Conservation (phyloP, 352 stramenopile genomes). For the Paralagenidium karlingii region DNA sequence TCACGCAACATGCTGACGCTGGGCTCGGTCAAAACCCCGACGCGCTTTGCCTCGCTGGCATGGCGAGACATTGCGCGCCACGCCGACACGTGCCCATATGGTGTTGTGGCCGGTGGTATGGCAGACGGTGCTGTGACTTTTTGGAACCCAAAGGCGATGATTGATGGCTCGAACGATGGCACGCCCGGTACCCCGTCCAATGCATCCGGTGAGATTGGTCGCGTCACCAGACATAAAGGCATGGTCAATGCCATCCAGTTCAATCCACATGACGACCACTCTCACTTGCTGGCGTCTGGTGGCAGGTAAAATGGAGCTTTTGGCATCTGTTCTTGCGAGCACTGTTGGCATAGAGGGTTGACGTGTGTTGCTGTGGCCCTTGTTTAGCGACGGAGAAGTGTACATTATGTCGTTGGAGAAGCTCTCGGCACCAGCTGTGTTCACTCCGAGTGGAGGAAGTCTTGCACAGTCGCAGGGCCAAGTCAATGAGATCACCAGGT, state of each 20-base stretch:
- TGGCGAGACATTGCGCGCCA: constrained; percentile 85
- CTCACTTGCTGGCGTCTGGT: constrained; percentile 88
- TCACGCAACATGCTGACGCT: constrained; percentile 60
- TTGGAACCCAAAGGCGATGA: constrained; percentile 89
- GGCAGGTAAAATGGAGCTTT: constrained; percentile 23
- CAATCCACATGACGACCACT: constrained; percentile 89
- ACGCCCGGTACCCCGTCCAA: constrained; percentile 11
- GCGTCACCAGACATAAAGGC: constrained; percentile 78
- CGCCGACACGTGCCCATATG: constrained; percentile 65
- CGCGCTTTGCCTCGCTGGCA: constrained; percentile 88
- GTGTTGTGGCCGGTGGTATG: constrained; percentile 95
- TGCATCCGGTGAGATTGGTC: constrained; percentile 53
- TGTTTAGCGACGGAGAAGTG: constrained; percentile 84
- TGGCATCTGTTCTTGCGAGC: too few species aligned
- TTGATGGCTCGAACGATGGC: constrained; percentile 33
- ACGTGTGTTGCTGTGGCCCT: too few species aligned
- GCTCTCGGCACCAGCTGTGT: constrained; percentile 79
- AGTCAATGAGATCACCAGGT: constrained; percentile 77
- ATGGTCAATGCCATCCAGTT: constrained; percentile 92
- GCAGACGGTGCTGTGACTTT: constrained; percentile 93
- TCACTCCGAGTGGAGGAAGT: constrained; percentile 70
- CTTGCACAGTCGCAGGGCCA: constrained; percentile 28
- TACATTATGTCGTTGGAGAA: constrained; percentile 92
- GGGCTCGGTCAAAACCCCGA: constrained; percentile 80
- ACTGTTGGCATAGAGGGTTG: neutral